Base-by-base conservation (phyloP, 768 basidiomycete genomes). In the Nidularia sp. region DNA sequence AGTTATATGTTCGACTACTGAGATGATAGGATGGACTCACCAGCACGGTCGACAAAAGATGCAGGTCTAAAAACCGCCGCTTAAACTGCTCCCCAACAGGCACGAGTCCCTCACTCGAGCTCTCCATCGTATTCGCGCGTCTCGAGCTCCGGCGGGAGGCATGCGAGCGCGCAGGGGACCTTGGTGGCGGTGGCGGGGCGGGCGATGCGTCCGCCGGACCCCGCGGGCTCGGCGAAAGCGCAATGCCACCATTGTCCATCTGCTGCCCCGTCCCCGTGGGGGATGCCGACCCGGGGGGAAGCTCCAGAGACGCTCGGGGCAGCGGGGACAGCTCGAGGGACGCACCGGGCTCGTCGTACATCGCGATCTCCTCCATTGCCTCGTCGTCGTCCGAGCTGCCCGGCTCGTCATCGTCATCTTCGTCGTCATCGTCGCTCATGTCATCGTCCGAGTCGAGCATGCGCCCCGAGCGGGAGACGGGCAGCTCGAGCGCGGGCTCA, bases 21-120 rank as follows among this genome's bases (percentile, higher is more conserved):
- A 39, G 36, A 48, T 15, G 44, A n/a, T 39, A 66, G 75, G 29
- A 42, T 10, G 10, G 9, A 71, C 88, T 61, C 55, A 94, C 94
- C 59, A 98, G 73, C 55, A 98, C 72, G 1, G 86, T 86, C 1
- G 82, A 74, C 41, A 94, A 67, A 1, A 98, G 80, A 49, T 84
- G 79, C 25, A 85, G 74, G 13, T 94, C 79, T 58, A 95, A 65
- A 63, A 93, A 91, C 46, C 79, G 73, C 52, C 77, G 76, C 68
- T 98, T 99, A 55, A 97, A 75, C 55, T 77, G 72, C 60, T 95
- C 92, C 1, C 95, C 95, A 7, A 85, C 68, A 5, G 84, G 83
- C 8, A 83, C 56, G 12, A 70, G 66, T 0, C 64, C 61, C 29
- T 78, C 77, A 4, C 63, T 58, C 5, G 65, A 59, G 34, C 53